Base-by-base conservation (phyloP, 495 filamentous ascomycete species). In the Barbatosphaeria neglecta region DNA sequence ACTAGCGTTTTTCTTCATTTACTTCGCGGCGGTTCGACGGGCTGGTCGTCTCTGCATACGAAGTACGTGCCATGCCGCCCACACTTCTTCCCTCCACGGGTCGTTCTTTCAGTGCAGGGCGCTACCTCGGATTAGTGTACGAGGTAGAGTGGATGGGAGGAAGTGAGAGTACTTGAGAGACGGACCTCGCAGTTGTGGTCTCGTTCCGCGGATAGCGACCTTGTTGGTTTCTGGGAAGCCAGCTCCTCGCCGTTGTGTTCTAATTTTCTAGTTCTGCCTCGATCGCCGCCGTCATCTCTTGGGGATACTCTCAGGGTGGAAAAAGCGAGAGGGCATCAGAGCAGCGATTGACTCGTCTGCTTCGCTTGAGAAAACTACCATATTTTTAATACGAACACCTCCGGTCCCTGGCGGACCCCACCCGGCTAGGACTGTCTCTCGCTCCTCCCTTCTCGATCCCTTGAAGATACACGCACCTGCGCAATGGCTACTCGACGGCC, bases 401-500 rank as follows among this genome's bases (percentile, higher is more conserved):
- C 13, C 4, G 16, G 13, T 35, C 31, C 31, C 31, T 15, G 31
- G 31, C 31, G 31, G 31, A 35, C 6, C 13, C 31, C 1, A 15
- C 13, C 6, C 9, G 31, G 13, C 13, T n/a, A n/a, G 13, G 31
- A n/a, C 31, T n/a, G 31, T 35, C 31, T 8, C 9, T 13, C 27
- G 13, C 13, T n/a, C 13, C 16, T 35, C 31, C 16, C 13, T 15
- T 15, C n/a, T n/a, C n/a, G n/a, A n/a, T n/a, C n/a, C n/a, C n/a
- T n/a, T n/a, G n/a, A n/a, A n/a, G n/a, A n/a, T n/a, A n/a, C n/a
- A n/a, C n/a, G n/a, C n/a, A n/a, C n/a, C n/a, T 35, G 45, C 48
- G 50, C 44, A 20, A 63, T 57, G 45, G 50, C 46, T 37, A 39
- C 43, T 44, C 19, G n/a, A 40, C n/a, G n/a, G n/a, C 17, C 37